Conservation (phyloP, 2,329 filamentous ascomycete genomes). For the Iodosphaeria phyllophila region DNA sequence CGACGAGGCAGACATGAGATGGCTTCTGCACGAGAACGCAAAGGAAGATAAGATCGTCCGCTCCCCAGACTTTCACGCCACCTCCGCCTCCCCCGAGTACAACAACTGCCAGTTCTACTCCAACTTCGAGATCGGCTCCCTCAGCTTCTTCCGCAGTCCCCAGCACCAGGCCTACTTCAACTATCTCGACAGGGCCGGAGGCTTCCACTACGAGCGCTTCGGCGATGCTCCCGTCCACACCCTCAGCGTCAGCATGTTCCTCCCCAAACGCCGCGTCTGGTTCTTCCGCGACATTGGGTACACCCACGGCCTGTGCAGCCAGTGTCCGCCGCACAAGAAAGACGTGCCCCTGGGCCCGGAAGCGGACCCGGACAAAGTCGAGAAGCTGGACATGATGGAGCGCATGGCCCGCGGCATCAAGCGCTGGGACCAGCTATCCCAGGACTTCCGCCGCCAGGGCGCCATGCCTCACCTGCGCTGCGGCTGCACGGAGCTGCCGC, state of each 20-base stretch:
- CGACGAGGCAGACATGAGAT: slow-evolving; percentile 26
- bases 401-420: slow-evolving; percentile 4
- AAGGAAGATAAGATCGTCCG: slow-evolving; percentile 4
- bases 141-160: slow-evolving; percentile 28
- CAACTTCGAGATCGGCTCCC: slow-evolving; percentile 34
- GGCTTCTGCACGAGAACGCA: slow-evolving; percentile 21
- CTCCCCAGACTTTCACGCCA: too few relatives aligned
- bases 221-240: slow-evolving; percentile 31
- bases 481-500: slow-evolving; percentile 21
- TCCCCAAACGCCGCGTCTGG: slow-evolving; percentile 29
- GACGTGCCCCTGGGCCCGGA: slow-evolving; percentile 6
- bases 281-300: slow-evolving; percentile 28
- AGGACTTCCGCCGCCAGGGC: slow-evolving; percentile 19
- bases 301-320: slow-evolving; percentile 23
- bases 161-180: slow-evolving; percentile 28
- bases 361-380: slow-evolving; percentile 1
- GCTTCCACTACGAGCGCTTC: slow-evolving; percentile 27
- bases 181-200: slow-evolving; percentile 26
- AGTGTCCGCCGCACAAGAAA: slow-evolving; percentile 13
- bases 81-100: slow-evolving; percentile 16
- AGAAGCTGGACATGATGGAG: too few relatives aligned
- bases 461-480: slow-evolving; percentile 14
- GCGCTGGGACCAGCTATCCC: slow-evolving; percentile 18
- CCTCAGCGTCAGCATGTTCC: slow-evolving; percentile 33
- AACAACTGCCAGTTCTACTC: slow-evolving; percentile 30